Evolutionary conservation across 371 early-diverging fungal species (phyloP), one percentile per base, ranked within the genome.

Genomic region (Syncephalastrum contaminatum): DNA sequence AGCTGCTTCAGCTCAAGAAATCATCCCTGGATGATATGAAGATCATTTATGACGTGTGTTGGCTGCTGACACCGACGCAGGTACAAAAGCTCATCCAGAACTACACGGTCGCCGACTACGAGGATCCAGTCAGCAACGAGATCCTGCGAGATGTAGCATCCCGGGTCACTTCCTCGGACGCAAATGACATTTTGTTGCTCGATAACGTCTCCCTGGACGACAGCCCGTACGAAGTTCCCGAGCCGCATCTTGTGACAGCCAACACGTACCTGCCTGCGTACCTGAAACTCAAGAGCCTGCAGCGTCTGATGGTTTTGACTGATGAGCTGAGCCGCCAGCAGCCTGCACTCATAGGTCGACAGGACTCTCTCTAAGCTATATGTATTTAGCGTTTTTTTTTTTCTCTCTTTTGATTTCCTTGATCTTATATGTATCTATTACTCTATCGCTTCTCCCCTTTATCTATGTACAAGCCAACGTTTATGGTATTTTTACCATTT

Each of bases 1-100:
- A 98, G 76, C 74, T 98, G 39, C 68, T 98, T 55, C 96, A 96
- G 67, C 81, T 98, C 62, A 93, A 92, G 75, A 98, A 98, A 79
- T 84, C 90, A 5, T 87, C 93, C 4, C 75, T 89, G 51, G 87
- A 89, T 40, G 96, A 98, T 67, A 88, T 97, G 48, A 93, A 95
- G 64, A 93, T 90, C 45, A 92, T 98, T 62, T 95, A 94, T 53
- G 97, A 96, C 65, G 94, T 95, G 46, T 97, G 97, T 76, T 94
- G 92, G 86, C 73, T 94, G 68, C 76, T 98, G 59, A 94, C 93
- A 55, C 90, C 94, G 3, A 87, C 92, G 3, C 97, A 97, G 76
- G 90, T 97, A 63, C 94, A 95, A 72, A 97, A 97, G 77, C 72
- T 99, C 44, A 86, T 98, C 51, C 86, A 89, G 49, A 84, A 81